These are phyloP conservation scores for Bipolaris cookei DNA, from an alignment of 2,329 filamentous ascomycete species.

Conservation along the genomic window DNA sequence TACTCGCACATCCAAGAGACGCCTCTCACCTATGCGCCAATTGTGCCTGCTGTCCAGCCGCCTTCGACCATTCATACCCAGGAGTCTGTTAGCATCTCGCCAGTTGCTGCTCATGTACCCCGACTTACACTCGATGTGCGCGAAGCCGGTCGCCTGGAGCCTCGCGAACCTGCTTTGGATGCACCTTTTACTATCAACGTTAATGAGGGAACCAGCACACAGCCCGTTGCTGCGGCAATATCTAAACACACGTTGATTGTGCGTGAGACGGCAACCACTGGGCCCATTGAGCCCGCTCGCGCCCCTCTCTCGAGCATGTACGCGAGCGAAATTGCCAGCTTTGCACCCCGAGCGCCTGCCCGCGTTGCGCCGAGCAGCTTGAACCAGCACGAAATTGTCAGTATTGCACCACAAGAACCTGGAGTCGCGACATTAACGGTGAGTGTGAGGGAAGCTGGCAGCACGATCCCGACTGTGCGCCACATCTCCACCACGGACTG, in stretches of 20 bases:
- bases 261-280: not conserved
- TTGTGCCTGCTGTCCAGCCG: slow-evolving; percentile 2
- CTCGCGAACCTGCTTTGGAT: not conserved
- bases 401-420: slow-evolving; percentile 3
- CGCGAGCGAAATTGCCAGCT: not conserved
- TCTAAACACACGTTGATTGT: not conserved
- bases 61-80: not conserved
- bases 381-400: not conserved
- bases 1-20: slow-evolving; percentile 11
- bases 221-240: not conserved
- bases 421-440: not conserved
- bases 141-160: slow-evolving; percentile 4
- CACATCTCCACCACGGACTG: not conserved
- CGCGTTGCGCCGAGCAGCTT: not conserved
- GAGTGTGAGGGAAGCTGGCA: slow-evolving; percentile 6
- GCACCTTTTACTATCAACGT: not conserved
- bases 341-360: not conserved
- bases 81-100: slow-evolving; percentile 8
- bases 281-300: slow-evolving; percentile 3
- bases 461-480: slow-evolving; percentile 8
- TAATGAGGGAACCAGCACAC: not conserved
- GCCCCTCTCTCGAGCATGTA: not conserved
- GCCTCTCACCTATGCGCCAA: slow-evolving; percentile 5
- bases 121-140: not conserved
- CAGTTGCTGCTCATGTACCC: not conserved